A percentile compares a stretch with the other conserved stretches of the same genome.
Conservation (phyloP, 495 filamentous ascomycete species). For the Tuber brumale region DNA sequence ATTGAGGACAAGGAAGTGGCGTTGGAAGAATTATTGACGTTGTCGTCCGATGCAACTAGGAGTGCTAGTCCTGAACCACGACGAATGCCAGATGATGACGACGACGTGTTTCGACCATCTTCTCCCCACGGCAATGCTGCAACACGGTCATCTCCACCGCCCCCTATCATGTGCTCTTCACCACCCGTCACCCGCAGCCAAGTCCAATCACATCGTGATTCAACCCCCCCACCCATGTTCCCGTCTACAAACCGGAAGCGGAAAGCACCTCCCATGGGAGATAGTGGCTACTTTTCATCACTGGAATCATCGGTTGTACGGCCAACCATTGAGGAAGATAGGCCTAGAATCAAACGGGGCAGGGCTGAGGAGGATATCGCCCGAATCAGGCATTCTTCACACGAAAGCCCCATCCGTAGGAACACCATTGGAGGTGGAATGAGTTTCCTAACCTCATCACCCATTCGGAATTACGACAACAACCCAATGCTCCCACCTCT, state of each 20-base stretch:
- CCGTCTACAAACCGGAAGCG: slow-evolving; percentile 58
- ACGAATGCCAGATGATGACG: slow-evolving; percentile 54
- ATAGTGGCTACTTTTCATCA: slow-evolving; percentile 96
- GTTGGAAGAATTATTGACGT: slow-evolving; percentile 30
- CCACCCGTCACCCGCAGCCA: slow-evolving; percentile 65
- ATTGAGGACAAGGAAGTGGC: slow-evolving; percentile 36
- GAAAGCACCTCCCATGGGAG: slow-evolving; percentile 70
- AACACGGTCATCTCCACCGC: slow-evolving; percentile 44
- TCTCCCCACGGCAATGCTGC: slow-evolving; percentile 56
- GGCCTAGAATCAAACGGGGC: slow-evolving; percentile 73
- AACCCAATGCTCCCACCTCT: slow-evolving; percentile 69
- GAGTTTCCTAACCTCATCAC: slow-evolving; percentile 57
- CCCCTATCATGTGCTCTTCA: slow-evolving; percentile 63
- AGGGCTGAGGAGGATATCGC: slow-evolving; percentile 94
- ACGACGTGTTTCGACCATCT: slow-evolving; percentile 49
- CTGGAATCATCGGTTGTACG: slow-evolving; percentile 89
- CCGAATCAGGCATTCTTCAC: slow-evolving; percentile 82
- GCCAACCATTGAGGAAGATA: slow-evolving; percentile 61
- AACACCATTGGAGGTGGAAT: slow-evolving; percentile 45
- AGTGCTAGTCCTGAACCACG: slow-evolving; percentile 59
- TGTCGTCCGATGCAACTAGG: slow-evolving; percentile 93
- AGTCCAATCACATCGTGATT: slow-evolving; percentile 58
- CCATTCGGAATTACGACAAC: slow-evolving; percentile 51
- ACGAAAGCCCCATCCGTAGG: slow-evolving; percentile 77
- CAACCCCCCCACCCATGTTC: slow-evolving; percentile 65